Evolutionary conservation across 1,139 yeast genomes (phyloP), one percentile per base, ranked within the genome.

Genomic region (Lizanozyma gosingica): DNA sequence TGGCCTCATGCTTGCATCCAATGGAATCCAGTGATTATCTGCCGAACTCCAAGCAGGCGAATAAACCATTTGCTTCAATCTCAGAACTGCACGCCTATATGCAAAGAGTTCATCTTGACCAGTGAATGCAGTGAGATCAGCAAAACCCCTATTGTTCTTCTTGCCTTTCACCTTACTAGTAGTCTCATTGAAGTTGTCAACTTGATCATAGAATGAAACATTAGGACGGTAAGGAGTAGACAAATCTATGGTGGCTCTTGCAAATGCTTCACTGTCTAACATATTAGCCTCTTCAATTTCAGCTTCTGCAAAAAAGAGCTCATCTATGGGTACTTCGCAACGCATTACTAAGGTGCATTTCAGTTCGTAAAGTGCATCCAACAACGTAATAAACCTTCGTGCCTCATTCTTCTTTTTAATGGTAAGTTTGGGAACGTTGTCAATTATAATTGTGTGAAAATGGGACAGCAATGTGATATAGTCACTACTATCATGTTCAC

Each of bases 31-130:
- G 40, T 67, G 55, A 2, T 56, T 57, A 22, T 57, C 58, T 3
- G 53, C 47, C 6, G 50, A 45, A 46, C 80, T 63, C 85, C 87
- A 82, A 6, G 51, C 49, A 18, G 59, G 63, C 0, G 83, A 75
- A 1, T 70, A 70, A 1, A 79, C 74, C 87, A 83, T 82, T 50
- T 83, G 90, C 44, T 67, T 65, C 18, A 83, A 69, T 48, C 92
- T 61, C 53, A 81, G 78, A 1, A 81, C 81, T 0, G 90, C 88
- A 47, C 90, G 59, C 47, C 78, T 78, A 51, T 76, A 82, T 2
- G 92, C 88, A 61, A 83, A 82, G 57, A 72, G 73, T 53, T 83
- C 90, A 56, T 83, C 90, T 50, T 82, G 88, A 22, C 92, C 90
- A 0, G 87, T 82, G 49, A 82, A 83, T 2, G 80, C 80, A 15